phyloP scores from a whole-genome alignment of 306 rosid genomes.

The Dicorynia guianensis region DNA sequence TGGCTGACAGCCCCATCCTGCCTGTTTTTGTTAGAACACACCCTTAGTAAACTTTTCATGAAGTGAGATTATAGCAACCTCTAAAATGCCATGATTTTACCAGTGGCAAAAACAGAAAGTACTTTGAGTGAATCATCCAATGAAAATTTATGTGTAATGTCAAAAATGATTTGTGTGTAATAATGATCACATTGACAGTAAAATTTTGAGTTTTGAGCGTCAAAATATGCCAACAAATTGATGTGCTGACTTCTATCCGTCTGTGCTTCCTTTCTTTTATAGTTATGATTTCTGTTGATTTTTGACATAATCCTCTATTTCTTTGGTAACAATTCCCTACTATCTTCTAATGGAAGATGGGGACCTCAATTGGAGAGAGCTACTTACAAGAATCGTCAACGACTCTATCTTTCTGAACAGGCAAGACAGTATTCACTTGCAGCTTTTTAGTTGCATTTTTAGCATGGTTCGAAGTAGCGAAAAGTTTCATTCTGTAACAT shows the following conservation, averaged over 20 bases:
- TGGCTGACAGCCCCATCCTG: no score
- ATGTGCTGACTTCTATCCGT: background rate
- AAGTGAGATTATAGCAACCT: background rate
- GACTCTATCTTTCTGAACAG: constrained; percentile 94
- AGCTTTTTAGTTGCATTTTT: background rate
- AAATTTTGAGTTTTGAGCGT: background rate
- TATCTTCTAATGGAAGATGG: constrained; percentile 61
- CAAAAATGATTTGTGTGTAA: background rate
- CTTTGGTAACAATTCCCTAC: constrained; percentile 4
- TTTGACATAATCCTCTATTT: background rate
- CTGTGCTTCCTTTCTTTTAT: background rate
- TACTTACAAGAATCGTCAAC: constrained; percentile 88
- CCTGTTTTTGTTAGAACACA: no score
- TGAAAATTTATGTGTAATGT: background rate
- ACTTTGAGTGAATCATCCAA: background rate
- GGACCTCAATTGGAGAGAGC: constrained; percentile 84
- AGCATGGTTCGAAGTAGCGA: background rate
- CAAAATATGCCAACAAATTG: background rate
- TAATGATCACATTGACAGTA: background rate
- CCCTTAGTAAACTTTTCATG: background rate
- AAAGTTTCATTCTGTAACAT: background rate
- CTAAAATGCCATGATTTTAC: background rate
- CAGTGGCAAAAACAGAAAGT: background rate
- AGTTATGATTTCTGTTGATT: background rate
- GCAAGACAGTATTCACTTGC: constrained; percentile 36